Base-by-base conservation (phyloP, 192 early-diverging fungal genomes). In the Chytriomyces sp. region DNA sequence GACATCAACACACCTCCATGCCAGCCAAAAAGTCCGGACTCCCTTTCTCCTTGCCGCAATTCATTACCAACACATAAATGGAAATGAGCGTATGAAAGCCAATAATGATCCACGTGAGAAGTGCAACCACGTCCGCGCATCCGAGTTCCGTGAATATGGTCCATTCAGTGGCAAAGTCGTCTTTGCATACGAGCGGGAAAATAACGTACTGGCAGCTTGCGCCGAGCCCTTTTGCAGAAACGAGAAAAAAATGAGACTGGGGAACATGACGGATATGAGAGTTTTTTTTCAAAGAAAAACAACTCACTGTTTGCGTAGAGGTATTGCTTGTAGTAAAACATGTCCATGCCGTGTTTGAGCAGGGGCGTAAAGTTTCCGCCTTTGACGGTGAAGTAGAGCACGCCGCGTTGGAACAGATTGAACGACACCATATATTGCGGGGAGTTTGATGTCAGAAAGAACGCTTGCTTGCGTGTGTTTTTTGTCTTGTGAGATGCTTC, bases 271-370 rank as follows among this genome's bases (percentile, higher is more conserved):
- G n/a, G 35, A 2, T 35, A 35, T 35, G 35, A 60, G 63, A 64
- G 13, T 64, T 64, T 69, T 48, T 20, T 16, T 24, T 69, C 18
- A 11, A 10, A 60, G 69, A 57, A 70, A 10, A 10, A n/a, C 16
- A n/a, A 20, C 20, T 13, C 20, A 57, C 53, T 20, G 53, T 57
- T 57, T 13, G 53, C 13, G 20, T 57, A 64, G 20, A 72, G 66
- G 50, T 72, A 73, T 26, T 74, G 28, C 49, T 72, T 78, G 76
- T 64, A 72, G 67, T 72, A 80, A 61, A 79, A 81, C 61, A 79
- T 35, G 76, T 87, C 86, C 86, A 87, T 87, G 47, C 82, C 83
- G 67, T 82, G 79, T 53, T 87, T 87, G 69, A 87, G 23, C 18
- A 85, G 80, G 0, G 86, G 86, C 9, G 84, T 81, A 57, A 82